Evolutionary conservation across 2,329 filamentous ascomycete species (phyloP).

Genomic region (Neonectria magnoliae): DNA sequence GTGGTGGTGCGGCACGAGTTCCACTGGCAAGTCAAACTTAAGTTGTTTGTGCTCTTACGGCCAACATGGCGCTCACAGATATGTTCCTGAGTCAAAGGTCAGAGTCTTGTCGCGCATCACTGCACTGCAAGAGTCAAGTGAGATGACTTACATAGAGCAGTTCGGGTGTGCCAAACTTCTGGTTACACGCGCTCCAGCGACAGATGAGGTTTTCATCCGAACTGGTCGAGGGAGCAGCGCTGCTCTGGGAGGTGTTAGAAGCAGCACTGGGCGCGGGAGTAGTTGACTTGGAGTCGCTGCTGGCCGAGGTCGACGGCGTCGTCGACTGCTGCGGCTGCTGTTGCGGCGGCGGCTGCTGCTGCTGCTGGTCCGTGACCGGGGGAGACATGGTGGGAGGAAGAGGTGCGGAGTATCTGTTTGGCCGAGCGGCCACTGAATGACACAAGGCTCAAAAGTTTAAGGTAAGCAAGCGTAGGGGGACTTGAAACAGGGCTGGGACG

Average conservation of each 20-base stretch:
- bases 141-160: constrained; percentile 66
- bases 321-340: constrained; percentile 35
- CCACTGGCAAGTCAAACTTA: constrained; percentile 98
- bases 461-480: constrained; percentile 5
- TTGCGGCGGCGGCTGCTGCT: constrained; percentile 31
- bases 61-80: constrained; percentile 98
- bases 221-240: constrained; percentile 50
- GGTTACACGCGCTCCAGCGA: constrained; percentile 68
- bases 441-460: constrained; percentile 27
- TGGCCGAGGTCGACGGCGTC: constrained; percentile 46
- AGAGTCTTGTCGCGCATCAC: neutral
- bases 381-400: constrained; percentile 44
- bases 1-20: constrained; percentile 95
- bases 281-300: constrained; percentile 60
- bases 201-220: constrained; percentile 67
- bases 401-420: constrained; percentile 35
- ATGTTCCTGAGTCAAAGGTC: constrained; percentile 74
- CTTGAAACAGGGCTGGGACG: constrained; percentile 14
- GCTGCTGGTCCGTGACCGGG: constrained; percentile 43
- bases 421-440: constrained; percentile 27
- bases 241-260: constrained; percentile 57
- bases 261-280: constrained; percentile 63
- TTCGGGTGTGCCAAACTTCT: constrained; percentile 68
- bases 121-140: neutral
- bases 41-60: constrained; percentile 98